These are phyloP conservation scores for Larix sibirica DNA, from an alignment of 83 land plant genomes.

Conservation along the genomic window DNA sequence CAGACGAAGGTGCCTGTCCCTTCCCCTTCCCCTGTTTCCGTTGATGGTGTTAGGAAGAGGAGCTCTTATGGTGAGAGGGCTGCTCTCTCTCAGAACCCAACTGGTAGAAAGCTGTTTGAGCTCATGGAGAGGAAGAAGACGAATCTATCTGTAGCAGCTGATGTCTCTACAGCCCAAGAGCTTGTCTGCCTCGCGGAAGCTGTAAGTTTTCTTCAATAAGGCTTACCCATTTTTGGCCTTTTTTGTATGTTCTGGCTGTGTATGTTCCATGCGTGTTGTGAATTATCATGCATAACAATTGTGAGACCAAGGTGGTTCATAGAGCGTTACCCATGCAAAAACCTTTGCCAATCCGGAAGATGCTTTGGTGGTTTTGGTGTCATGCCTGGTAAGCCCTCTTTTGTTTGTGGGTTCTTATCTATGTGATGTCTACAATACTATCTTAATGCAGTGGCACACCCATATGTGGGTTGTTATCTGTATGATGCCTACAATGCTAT, in stretches of 20 bases:
- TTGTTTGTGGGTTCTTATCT: no score
- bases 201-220: constrained; percentile 34
- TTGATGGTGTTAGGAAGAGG: constrained; percentile 19
- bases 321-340: no score
- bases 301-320: no score
- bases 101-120: constrained; percentile 82
- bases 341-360: no score
- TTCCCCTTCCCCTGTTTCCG: background rate
- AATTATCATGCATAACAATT: no score
- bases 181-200: constrained; percentile 76
- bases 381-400: no score
- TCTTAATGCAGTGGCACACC: background rate
- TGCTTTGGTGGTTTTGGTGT: no score
- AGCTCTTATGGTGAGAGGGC: constrained; percentile 75
- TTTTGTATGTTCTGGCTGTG: background rate
- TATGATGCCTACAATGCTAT: no score
- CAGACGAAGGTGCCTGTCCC: constrained; percentile 54
- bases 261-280: background rate
- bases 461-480: no score
- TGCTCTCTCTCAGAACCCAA: constrained; percentile 60
- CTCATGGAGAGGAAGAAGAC: constrained; percentile 83
- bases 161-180: constrained; percentile 83
- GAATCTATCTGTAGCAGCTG: constrained; percentile 91
- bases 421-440: background rate
- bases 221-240: background rate